phyloP scores from a whole-genome alignment of 805 yeast genomes.

The Scheffersomyces amazonensis region DNA sequence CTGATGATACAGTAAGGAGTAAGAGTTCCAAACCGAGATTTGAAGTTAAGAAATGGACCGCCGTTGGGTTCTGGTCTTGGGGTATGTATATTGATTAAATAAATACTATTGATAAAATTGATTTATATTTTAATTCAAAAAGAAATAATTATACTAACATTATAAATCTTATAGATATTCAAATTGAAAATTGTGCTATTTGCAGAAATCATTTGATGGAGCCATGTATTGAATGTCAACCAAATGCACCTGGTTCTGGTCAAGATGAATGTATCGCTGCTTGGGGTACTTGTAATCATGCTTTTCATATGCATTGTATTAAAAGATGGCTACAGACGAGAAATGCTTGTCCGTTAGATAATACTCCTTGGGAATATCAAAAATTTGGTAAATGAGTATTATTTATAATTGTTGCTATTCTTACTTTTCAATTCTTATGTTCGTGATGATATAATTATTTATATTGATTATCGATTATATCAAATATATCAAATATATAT shows the following conservation, averaged over 20 bases:
- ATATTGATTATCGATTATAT: neutral
- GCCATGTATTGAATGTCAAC: constrained; percentile 95
- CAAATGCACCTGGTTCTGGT: constrained; percentile 60
- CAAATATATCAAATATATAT: neutral
- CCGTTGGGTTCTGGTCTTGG: constrained; percentile 99
- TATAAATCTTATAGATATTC: constrained; percentile 48
- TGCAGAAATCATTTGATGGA: constrained; percentile 98
- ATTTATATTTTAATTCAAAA: too few species aligned
- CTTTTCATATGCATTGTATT: constrained; percentile 97
- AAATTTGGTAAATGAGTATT: constrained; percentile 61
- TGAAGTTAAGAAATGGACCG: constrained; percentile 97
- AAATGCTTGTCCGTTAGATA: constrained; percentile 95
- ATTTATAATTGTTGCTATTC: neutral
- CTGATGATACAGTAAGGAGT: neutral
- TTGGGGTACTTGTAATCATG: constrained; percentile 96
- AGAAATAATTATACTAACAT: constrained; percentile 13
- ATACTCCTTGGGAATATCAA: constrained; percentile 75
- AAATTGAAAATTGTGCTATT: constrained; percentile 94
- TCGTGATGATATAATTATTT: neutral
- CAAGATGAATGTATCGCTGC: constrained; percentile 88
- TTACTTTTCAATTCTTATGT: neutral
- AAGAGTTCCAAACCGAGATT: constrained; percentile 56
- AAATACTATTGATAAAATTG: too few species aligned
- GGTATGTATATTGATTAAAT: constrained; percentile 48
- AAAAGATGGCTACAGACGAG: constrained; percentile 93